Conservation (phyloP, 176 grass and related monocot genomes). For the Eleusine coracana region DNA sequence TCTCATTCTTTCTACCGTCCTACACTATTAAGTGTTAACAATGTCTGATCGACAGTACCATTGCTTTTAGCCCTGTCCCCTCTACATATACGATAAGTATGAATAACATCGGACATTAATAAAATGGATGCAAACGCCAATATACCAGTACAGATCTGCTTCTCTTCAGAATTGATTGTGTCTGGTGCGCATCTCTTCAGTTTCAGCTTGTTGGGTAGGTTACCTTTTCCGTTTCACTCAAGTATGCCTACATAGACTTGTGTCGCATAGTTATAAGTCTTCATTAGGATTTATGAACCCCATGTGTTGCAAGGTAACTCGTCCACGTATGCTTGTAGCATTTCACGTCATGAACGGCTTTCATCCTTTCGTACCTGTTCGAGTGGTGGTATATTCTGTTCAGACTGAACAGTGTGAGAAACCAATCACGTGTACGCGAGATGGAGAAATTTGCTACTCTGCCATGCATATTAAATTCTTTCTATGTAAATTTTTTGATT, state of each 20-base stretch:
- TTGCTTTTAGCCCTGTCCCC: neutral
- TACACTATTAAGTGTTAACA: no score
- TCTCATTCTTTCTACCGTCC: no score
- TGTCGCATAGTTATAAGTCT: constrained; percentile 30
- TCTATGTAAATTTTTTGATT: no score
- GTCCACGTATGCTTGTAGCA: neutral
- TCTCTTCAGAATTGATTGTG: constrained; percentile 31
- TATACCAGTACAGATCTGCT: constrained; percentile 29
- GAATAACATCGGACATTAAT: neutral
- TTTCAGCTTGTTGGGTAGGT: constrained; percentile 33
- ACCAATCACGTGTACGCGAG: neutral
- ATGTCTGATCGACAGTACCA: no score
- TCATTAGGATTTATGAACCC: constrained; percentile 34
- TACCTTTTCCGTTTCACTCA: constrained; percentile 44
- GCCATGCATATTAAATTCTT: no score
- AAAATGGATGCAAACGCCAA: neutral
- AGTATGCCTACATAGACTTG: constrained; percentile 31
- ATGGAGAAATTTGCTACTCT: no score
- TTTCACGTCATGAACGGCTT: neutral
- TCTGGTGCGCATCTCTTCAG: neutral
- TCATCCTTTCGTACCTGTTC: no score
- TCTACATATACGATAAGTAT: neutral
- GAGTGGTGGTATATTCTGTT: no score
- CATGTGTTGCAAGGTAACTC: constrained; percentile 30
- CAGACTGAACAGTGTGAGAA: neutral